Evolutionary conservation across 495 filamentous ascomycete genomes (phyloP).

Genomic region (Talaromyces wortmannii): DNA sequence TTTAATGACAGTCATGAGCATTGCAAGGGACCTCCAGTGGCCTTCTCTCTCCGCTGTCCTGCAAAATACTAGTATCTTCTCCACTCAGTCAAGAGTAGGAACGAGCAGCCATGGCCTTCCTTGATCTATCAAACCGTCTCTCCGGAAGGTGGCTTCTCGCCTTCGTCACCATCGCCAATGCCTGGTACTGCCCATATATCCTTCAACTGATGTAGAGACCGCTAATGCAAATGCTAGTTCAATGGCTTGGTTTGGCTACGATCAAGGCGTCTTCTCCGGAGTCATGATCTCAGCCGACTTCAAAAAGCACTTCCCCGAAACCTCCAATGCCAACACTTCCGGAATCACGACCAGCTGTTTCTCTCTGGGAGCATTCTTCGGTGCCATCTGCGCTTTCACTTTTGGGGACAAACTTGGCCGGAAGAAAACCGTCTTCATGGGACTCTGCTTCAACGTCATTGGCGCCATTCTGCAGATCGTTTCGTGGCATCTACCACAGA

Average conservation of each 20-base stretch:
- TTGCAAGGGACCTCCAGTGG: too few relatives aligned
- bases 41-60: too few relatives aligned
- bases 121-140: conserved; percentile 1
- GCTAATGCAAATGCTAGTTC: conserved; percentile 5
- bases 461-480: conserved; percentile 20
- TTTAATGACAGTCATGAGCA: neutral
- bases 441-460: conserved; percentile 14
- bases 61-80: too few relatives aligned
- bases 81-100: neutral
- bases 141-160: conserved; percentile 7
- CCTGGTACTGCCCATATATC: neutral
- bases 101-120: neutral
- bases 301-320: conserved; percentile 20
- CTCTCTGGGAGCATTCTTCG: conserved; percentile 20
- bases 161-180: conserved; percentile 7
- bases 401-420: conserved; percentile 18
- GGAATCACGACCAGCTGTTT: conserved; percentile 29
- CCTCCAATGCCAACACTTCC: conserved; percentile 18
- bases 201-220: neutral
- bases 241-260: conserved; percentile 24
- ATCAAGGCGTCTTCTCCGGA: conserved; percentile 25
- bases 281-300: conserved; percentile 23
- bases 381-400: conserved; percentile 19
- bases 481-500: conserved; percentile 24
- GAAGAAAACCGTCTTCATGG: conserved; percentile 16